phyloP scores from a whole-genome alignment of 1,284 basidiomycete genomes.

The Inonotus hispidus region DNA sequence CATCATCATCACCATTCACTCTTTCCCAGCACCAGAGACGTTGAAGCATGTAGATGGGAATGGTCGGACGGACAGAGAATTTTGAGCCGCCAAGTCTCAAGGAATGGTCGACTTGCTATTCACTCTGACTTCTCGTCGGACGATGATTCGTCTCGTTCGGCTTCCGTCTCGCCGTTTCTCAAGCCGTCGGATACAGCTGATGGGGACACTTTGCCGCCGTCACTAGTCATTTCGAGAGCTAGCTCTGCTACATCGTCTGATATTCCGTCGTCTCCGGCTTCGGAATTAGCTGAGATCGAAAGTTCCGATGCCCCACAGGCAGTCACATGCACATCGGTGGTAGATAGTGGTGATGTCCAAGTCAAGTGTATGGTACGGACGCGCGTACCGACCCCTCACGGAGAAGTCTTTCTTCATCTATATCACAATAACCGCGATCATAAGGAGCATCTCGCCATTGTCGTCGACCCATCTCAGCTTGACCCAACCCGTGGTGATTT shows the following conservation, averaged over 20 bases:
- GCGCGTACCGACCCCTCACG: conserved; percentile 94
- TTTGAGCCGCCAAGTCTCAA: conserved; percentile 63
- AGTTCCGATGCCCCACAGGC: conserved; percentile 14
- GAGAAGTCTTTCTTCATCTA: conserved; percentile 88
- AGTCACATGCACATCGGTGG: conserved; percentile 8
- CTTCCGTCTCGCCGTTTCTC: conserved; percentile 25
- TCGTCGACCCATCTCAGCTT: conserved; percentile 85
- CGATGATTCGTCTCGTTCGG: conserved; percentile 27
- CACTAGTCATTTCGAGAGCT: background rate
- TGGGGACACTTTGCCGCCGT: background rate
- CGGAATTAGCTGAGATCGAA: background rate
- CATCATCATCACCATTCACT: conserved; percentile 75
- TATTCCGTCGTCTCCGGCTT: conserved; percentile 26
- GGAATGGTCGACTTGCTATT: conserved; percentile 47
- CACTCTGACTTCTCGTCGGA: conserved; percentile 20
- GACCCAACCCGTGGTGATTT: conserved; percentile 40
- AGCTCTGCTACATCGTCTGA: conserved; percentile 19
- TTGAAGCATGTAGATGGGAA: conserved; percentile 49
- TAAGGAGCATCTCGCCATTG: conserved; percentile 98
- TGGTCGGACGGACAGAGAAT: conserved; percentile 49
- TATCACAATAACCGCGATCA: conserved; percentile 88
- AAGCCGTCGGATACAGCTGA: conserved; percentile 30
- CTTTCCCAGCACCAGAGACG: conserved; percentile 52
- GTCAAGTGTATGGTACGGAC: conserved; percentile 96
- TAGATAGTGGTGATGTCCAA: conserved; percentile 34